Conservation (phyloP, 2,329 filamentous ascomycete genomes). For the Neopestalotiopsis clavispora region DNA sequence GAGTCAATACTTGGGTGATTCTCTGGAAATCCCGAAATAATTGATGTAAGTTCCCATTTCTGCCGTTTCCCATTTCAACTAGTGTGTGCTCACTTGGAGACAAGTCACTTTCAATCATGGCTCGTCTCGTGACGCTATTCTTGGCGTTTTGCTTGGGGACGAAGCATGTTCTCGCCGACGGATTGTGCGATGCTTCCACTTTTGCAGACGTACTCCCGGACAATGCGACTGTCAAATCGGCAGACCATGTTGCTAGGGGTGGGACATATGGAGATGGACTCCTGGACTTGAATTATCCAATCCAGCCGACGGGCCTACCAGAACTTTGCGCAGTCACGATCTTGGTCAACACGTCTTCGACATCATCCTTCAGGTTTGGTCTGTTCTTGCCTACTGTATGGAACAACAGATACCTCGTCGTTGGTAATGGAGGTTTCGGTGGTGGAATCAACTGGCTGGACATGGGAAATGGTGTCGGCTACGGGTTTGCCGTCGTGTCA, state of each 20-base stretch:
- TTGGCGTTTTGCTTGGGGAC: not conserved
- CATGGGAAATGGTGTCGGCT: conserved; percentile 28
- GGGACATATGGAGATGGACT: conserved; percentile 18
- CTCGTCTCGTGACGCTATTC: not conserved
- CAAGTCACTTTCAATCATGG: not conserved
- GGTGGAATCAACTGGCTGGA: conserved; percentile 40
- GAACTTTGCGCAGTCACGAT: conserved; percentile 38
- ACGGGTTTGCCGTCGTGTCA: conserved; percentile 37
- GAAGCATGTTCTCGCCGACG: not conserved
- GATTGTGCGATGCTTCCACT: not conserved
- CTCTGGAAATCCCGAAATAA: not conserved
- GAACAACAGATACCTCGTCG: conserved; percentile 37
- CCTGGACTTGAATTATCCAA: conserved; percentile 25
- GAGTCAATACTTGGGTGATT: too few relatives aligned
- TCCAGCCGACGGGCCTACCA: conserved; percentile 34
- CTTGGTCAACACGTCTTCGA: conserved; percentile 32
- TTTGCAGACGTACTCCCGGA: conserved; percentile 4
- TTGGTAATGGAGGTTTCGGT: conserved; percentile 37
- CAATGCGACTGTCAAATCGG: conserved; percentile 6
- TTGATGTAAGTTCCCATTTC: not conserved
- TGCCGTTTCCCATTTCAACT: not conserved
- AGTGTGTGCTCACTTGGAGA: not conserved
- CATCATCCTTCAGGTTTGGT: conserved; percentile 36
- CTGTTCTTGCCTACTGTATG: conserved; percentile 38
- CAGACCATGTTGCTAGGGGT: not conserved